Evolutionary conservation across 352 stramenopile species (phyloP).

Genomic region (Saprolegnia parasitica): DNA sequence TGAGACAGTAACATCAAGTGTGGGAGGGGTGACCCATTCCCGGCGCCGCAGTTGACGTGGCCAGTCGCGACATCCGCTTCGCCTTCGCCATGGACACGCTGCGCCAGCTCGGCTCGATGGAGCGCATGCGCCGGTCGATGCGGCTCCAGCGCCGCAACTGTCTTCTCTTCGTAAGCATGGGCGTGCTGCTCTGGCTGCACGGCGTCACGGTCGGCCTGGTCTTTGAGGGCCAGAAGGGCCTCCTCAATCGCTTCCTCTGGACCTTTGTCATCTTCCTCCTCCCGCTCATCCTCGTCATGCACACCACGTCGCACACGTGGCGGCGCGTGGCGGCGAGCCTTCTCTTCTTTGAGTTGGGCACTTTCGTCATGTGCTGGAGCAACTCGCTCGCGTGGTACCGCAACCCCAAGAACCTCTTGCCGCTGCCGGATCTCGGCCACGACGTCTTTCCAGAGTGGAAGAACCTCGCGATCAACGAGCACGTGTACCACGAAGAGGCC

Average conservation of each 20-base stretch:
- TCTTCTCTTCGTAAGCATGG: neutral
- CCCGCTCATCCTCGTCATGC: constrained; percentile 27
- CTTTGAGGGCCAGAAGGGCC: constrained; percentile 28
- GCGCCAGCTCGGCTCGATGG: constrained; percentile 17
- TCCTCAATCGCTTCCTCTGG: constrained; percentile 28
- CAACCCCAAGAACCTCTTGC: constrained; percentile 28
- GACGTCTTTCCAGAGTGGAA: constrained; percentile 27
- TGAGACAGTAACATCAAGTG: neutral
- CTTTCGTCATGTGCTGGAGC: constrained; percentile 29
- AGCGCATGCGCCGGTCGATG: constrained; percentile 13
- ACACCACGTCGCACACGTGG: constrained; percentile 28
- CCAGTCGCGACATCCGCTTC: neutral
- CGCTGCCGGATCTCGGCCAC: constrained; percentile 26
- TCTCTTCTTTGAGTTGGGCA: constrained; percentile 27
- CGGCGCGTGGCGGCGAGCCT: constrained; percentile 25
- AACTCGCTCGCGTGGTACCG: constrained; percentile 28
- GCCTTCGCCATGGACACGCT: constrained; percentile 12
- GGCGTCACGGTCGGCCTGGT: constrained; percentile 26
- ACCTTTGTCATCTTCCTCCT: constrained; percentile 26
- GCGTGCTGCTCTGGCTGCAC: constrained; percentile 26
- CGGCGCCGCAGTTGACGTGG: neutral
- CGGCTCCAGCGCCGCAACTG: constrained; percentile 21
- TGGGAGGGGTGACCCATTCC: neutral
- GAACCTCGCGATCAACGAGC: constrained; percentile 22
- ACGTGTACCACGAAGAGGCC: constrained; percentile 26